A percentile compares a stretch with the other conserved stretches of the same genome.
These are phyloP conservation scores for Areca catechu DNA, from an alignment of 176 grass and related monocot genomes.

Conservation along the genomic window DNA sequence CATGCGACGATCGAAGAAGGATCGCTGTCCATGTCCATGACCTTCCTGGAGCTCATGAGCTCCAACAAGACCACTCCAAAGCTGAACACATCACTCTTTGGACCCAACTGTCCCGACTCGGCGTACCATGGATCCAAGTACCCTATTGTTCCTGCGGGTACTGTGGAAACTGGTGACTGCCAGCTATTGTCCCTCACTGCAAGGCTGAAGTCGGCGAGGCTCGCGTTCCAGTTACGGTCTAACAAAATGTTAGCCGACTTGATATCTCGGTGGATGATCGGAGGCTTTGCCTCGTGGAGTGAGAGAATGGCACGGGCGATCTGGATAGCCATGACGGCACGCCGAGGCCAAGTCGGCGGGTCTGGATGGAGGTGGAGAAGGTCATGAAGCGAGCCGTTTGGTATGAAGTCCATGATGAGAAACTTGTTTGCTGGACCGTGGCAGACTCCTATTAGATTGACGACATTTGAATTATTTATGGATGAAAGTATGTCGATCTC, in stretches of 20 bases:
- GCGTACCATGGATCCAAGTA: conserved; percentile 96
- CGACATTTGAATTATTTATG: conserved; percentile 33
- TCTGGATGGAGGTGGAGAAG: conserved; percentile 38
- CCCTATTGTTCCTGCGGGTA: conserved; percentile 76
- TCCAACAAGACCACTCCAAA: conserved; percentile 85
- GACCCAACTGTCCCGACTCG: conserved; percentile 51
- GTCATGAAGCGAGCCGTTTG: conserved; percentile 84
- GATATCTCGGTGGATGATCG: conserved; percentile 72
- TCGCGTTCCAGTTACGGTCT: conserved; percentile 42
- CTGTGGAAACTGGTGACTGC: background rate
- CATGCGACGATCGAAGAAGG: conserved; percentile 72
- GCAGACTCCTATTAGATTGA: conserved; percentile 48
- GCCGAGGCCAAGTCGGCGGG: conserved; percentile 64
- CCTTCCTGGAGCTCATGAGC: conserved; percentile 89
- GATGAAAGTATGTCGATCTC: conserved; percentile 78
- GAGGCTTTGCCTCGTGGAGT: conserved; percentile 47
- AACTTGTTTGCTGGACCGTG: conserved; percentile 3
- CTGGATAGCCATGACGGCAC: conserved; percentile 48
- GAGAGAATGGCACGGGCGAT: conserved; percentile 52
- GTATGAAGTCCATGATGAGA: conserved; percentile 82
- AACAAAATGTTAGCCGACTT: conserved; percentile 85
- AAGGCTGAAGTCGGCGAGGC: conserved; percentile 81
- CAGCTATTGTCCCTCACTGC: conserved; percentile 29
- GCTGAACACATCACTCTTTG: conserved; percentile 89
- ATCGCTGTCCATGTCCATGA: conserved; percentile 56